Percentiles rank a stretch among this genome's conserved stretches.
These are phyloP conservation scores for Pilatotrama ljubarskyi DNA, from an alignment of 768 basidiomycete species.

Conservation along the genomic window DNA sequence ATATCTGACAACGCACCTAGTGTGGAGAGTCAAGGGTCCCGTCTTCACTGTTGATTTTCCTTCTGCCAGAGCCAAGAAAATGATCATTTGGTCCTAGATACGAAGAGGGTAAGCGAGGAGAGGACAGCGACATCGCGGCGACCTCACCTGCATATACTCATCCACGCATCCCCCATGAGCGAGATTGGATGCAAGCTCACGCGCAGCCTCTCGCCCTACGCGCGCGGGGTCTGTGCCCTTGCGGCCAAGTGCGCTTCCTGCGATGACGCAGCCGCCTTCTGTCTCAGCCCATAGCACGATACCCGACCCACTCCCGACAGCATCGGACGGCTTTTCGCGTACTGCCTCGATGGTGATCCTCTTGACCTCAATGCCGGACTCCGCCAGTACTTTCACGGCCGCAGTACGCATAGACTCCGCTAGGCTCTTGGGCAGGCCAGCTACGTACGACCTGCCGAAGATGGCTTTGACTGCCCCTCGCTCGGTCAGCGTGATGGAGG, in stretches of 20 bases:
- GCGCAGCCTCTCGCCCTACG: conserved; percentile 63
- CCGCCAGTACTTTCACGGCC: conserved; percentile 45
- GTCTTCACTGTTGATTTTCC: conserved; percentile 58
- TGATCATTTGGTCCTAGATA: conserved; percentile 74
- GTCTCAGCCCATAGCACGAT: conserved; percentile 78
- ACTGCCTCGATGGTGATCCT: conserved; percentile 31
- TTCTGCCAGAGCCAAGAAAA: conserved; percentile 72
- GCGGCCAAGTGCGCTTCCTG: conserved; percentile 64
- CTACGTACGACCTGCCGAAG: conserved; percentile 63
- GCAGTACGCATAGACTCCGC: conserved; percentile 59
- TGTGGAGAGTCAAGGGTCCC: conserved; percentile 66
- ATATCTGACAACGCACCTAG: conserved; percentile 48
- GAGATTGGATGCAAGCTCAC: conserved; percentile 56
- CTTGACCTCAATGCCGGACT: conserved; percentile 35
- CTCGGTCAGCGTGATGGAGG: conserved; percentile 50
- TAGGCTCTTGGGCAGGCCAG: conserved; percentile 57
- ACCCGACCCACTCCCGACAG: conserved; percentile 66
- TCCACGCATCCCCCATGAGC: conserved; percentile 73
- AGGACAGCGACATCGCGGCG: not conserved
- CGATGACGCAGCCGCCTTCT: conserved; percentile 63
- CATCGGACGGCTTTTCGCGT: conserved; percentile 27
- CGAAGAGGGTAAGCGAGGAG: not conserved
- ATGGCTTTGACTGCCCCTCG: conserved; percentile 55
- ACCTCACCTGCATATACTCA: conserved; percentile 54
- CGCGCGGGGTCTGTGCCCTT: conserved; percentile 45